Base-by-base conservation (phyloP, 345 rosid genomes). In the Euphorbia lathyris region DNA sequence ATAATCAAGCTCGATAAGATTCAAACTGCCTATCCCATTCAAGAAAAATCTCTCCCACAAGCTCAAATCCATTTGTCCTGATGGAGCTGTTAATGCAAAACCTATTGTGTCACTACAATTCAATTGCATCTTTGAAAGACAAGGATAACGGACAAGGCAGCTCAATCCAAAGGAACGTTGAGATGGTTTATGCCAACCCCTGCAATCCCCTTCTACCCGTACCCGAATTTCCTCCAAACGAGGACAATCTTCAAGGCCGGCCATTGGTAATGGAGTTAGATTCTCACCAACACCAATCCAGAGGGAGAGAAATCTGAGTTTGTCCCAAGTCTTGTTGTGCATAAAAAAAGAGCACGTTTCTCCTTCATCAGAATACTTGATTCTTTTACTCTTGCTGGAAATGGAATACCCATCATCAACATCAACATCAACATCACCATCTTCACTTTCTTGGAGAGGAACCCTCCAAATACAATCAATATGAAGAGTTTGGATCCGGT, bases 21-120 rank as follows among this genome's bases (percentile, higher is more conserved):
- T 80, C 79, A 96, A 73, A 43, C 70, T 66, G 67, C 86, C 88
- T 0, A 92, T 88, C 22, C 93, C 97, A 0, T 81, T 84, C 66
- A 96, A 78, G 83, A 83, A 89, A 78, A 86, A 89, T 58, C 99
- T 86, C 81, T 90, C 97, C 97, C 99, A 92, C 75, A 87, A 74
- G 78, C 89, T 92, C 76, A 96, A 59, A 78, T 92, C 98, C 90
- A 89, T 86, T 72, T 89, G 84, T 66, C 90, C 92, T 0, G 87
- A 85, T 0, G 99, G 97, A 7, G 99, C 97, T 0, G 99, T 92
- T 1, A 90, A 71, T 0, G 79, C 94, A 51, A 36, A 90, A 13
- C 97, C 96, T 34, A 84, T 80, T 0, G 89, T 86, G 51, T 89
- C 97, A 0, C 91, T 75, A 32, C 92, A 96, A 69, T 92, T 94